Conservation (phyloP, 1,284 basidiomycete species). For the Xerocomus nothofagi region DNA sequence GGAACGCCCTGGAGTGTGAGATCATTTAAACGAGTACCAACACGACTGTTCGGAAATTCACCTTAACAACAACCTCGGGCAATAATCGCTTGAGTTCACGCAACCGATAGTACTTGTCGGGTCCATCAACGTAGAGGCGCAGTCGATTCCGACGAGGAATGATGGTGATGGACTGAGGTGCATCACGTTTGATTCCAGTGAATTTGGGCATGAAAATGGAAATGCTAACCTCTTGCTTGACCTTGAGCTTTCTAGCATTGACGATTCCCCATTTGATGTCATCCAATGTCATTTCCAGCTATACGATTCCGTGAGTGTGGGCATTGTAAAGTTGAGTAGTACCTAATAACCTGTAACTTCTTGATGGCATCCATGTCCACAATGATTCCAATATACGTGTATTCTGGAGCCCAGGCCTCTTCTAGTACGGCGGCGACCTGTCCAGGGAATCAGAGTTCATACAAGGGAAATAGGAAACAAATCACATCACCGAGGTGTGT, state of each 20-base stretch:
- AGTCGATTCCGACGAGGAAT: slow-evolving; percentile 78
- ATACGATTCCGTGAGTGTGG: background rate
- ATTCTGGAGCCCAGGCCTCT: slow-evolving; percentile 92
- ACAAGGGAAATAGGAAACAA: background rate
- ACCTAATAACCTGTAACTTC: slow-evolving; percentile 74
- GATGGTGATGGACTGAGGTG: slow-evolving; percentile 65
- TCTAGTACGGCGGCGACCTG: slow-evolving; percentile 92
- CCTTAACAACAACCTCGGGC: slow-evolving; percentile 87
- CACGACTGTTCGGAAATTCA: slow-evolving; percentile 28
- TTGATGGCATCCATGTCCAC: slow-evolving; percentile 89
- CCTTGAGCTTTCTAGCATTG: slow-evolving; percentile 86
- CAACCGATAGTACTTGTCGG: slow-evolving; percentile 87
- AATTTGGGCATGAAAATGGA: background rate
- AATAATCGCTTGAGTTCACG: slow-evolving; percentile 83
- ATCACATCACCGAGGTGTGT: slow-evolving; percentile 89
- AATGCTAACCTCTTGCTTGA: slow-evolving; percentile 76
- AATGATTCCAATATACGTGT: slow-evolving; percentile 93
- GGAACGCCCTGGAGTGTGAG: slow-evolving; percentile 64
- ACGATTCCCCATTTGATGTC: slow-evolving; percentile 94
- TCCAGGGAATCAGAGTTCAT: background rate
- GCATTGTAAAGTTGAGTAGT: background rate
- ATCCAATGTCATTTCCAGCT: slow-evolving; percentile 93
- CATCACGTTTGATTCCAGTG: background rate
- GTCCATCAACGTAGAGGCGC: slow-evolving; percentile 83
- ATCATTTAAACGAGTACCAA: background rate